Conservation (phyloP, 345 rosid genomes). For the Carallia brachiata region DNA sequence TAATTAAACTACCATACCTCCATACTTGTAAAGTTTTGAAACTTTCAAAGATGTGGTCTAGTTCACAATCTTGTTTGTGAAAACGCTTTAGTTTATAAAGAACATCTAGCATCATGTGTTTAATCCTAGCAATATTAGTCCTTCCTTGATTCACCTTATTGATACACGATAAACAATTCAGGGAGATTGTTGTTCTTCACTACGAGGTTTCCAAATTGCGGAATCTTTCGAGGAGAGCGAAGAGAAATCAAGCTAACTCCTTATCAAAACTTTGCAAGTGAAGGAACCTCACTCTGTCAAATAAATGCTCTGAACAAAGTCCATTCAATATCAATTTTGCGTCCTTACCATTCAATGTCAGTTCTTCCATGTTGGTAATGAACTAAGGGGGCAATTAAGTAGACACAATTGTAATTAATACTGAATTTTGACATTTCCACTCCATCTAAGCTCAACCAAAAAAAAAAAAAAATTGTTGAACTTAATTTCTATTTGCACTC, state of each 20-base stretch:
- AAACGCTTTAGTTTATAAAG: not conserved
- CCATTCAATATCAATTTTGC: no score
- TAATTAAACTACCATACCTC: not conserved
- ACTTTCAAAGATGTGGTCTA: not conserved
- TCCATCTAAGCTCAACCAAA: no score
- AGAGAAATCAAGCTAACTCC: no score
- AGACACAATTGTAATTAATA: no score
- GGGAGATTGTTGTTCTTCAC: not conserved
- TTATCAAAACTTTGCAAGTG: no score
- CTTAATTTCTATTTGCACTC: no score
- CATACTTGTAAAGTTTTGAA: not conserved
- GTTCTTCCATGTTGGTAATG: not conserved
- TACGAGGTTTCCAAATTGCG: no score
- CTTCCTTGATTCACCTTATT: not conserved
- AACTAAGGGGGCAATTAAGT: not conserved
- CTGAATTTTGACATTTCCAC: no score
- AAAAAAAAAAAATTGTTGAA: no score
- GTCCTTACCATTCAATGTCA: not conserved
- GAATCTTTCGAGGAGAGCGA: no score
- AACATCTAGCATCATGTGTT: not conserved
- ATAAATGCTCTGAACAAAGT: no score
- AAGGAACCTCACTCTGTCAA: no score
- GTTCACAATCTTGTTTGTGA: not conserved
- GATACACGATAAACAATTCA: not conserved
- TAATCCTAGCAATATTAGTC: not conserved